Percentiles rank a stretch among this genome's conserved stretches.
Conservation (phyloP, 2,329 filamentous ascomycete genomes). For the Phaeosphaeriaceae sp. region DNA sequence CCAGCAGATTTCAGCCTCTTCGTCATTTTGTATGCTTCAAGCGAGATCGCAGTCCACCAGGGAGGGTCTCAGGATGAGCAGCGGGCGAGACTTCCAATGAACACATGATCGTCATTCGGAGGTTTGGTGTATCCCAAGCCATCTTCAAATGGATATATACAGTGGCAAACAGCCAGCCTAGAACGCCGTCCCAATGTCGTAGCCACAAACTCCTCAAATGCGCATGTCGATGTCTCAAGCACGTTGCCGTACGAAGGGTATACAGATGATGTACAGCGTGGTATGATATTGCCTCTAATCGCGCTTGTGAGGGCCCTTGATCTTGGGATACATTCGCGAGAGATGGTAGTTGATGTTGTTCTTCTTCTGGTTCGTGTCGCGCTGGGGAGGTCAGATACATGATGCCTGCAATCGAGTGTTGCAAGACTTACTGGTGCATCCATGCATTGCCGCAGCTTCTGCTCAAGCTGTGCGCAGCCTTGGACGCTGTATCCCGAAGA, state of each 20-base stretch:
- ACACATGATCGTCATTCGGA: not conserved
- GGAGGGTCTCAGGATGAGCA: not conserved
- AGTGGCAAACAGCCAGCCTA: not conserved
- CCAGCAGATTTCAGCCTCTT: not conserved
- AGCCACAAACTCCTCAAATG: conserved; percentile 23
- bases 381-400: conserved; percentile 51
- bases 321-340: conserved; percentile 74
- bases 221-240: conserved; percentile 18
- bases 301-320: conserved; percentile 75
- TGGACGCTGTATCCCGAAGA: conserved; percentile 73
- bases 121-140: not conserved
- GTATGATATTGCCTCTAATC: conserved; percentile 51
- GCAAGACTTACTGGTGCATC: conserved; percentile 71
- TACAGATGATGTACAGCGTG: conserved; percentile 36
- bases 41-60: not conserved
- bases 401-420: not conserved
- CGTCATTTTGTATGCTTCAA: not conserved
- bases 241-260: conserved; percentile 18
- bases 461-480: conserved; percentile 66
- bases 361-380: conserved; percentile 65
- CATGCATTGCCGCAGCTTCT: conserved; percentile 74
- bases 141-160: not conserved
- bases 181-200: conserved; percentile 5
- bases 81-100: not conserved
- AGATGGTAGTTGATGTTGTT: conserved; percentile 93